Conservation (phyloP, 805 yeast genomes). For the Hagleromyces aurorensis region DNA sequence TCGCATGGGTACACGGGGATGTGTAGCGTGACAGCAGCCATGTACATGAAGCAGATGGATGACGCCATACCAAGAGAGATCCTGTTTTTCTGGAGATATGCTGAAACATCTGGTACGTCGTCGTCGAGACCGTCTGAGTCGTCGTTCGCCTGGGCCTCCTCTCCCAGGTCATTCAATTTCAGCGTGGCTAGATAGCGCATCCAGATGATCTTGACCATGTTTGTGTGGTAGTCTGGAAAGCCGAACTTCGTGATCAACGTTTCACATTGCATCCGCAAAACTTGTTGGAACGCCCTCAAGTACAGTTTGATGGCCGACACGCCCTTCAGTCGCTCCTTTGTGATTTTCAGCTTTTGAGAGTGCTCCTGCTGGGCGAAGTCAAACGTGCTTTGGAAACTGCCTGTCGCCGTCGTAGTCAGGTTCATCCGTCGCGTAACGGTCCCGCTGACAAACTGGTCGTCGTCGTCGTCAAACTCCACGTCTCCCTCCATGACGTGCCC, state of each 20-base stretch:
- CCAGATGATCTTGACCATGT: conserved; percentile 36
- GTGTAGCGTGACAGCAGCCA: conserved; percentile 41
- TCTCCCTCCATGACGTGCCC: conserved; percentile 87
- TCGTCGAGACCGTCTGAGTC: conserved; percentile 8
- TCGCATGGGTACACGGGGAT: conserved; percentile 46
- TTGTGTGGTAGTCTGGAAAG: conserved; percentile 27
- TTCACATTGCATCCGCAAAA: conserved; percentile 42
- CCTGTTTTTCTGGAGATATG: conserved; percentile 4
- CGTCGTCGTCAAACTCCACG: conserved; percentile 74
- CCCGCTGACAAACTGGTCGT: conserved; percentile 36
- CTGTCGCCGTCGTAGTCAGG: conserved; percentile 37
- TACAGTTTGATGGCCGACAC: conserved; percentile 37
- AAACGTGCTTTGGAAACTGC: conserved; percentile 32
- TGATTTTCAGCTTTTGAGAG: conserved; percentile 9
- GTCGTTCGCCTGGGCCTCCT: conserved; percentile 5
- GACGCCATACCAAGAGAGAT: conserved; percentile 17
- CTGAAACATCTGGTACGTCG: conserved; percentile 9
- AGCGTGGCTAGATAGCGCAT: conserved; percentile 17
- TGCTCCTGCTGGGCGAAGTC: conserved; percentile 22
- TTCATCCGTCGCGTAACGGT: conserved; percentile 49
- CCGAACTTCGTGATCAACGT: conserved; percentile 32
- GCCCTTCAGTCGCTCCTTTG: conserved; percentile 33
- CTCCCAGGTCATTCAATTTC: conserved; percentile 5
- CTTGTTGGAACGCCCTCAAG: conserved; percentile 40
- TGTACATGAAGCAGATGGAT: conserved; percentile 38